Base-by-base conservation (phyloP, 225 moss, liverwort and hornwort species). In the Bryum argenteum region DNA sequence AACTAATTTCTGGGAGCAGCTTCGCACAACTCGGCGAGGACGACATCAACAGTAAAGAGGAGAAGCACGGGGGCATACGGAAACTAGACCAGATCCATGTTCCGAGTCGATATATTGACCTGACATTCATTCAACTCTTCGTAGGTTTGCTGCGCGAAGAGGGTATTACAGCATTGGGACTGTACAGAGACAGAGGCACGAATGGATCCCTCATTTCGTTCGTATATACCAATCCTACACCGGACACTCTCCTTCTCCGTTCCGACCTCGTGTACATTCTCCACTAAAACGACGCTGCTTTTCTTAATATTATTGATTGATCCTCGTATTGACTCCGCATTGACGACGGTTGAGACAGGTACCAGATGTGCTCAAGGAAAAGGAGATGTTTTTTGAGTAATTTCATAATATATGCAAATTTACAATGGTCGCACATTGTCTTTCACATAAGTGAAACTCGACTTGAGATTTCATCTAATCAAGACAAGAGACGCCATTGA, bases 1-100 rank as follows among this genome's bases (percentile, higher is more conserved):
- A 90, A 24, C 60, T 96, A 7, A 81, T 93, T 48, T 85, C 83
- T 48, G 93, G 91, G 40, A 74, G 87, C 40, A 19, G 2, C 15
- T 58, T 20, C 1, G 56, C 66, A 13, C 17, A 69, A 39, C 13
- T 51, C 48, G 23, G 24, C 14, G 48, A 72, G 33, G 53, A 65
- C 6, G 23, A 44, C 3, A 20, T 10, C 19, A 54, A 17, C 14
- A 39, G 0, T 3, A 53, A 38, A 20, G 65, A 13, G 5, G 58
- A 47, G 11, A 47, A 54, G 44, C 44, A 5, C 0, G 47, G 61
- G 12, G n/a, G 6, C 1, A 10, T 78, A 71, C 79, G 82, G 10
- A 79, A 76, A 66, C 5, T 88, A 3, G 80, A 83, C 20, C 85
- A 85, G 54, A 73, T 82, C 0, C 22, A 6, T 1, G 24, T 88